These are phyloP conservation scores for Pichia kluyveri DNA, from an alignment of 805 yeast species.

Conservation along the genomic window DNA sequence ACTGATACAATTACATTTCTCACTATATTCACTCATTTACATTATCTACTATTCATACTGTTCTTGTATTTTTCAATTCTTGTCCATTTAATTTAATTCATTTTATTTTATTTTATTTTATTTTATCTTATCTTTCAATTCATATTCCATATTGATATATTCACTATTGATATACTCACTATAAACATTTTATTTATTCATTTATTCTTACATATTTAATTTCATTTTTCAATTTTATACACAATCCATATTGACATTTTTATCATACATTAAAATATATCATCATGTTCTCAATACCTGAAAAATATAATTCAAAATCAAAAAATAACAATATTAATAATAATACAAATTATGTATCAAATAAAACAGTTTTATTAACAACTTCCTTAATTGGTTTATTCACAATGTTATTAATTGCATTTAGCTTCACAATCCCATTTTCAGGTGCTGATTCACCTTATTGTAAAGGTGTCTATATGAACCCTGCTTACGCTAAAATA, in stretches of 20 bases:
- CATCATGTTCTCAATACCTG: too few species aligned
- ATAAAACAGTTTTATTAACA: background rate
- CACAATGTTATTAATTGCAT: constrained; percentile 18
- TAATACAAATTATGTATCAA: background rate
- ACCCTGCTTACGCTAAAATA: constrained; percentile 73
- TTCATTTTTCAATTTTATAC: background rate
- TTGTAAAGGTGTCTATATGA: constrained; percentile 71
- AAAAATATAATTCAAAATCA: background rate
- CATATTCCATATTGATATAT: too few species aligned
- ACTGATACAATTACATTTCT: too few species aligned
- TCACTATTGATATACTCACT: too few species aligned
- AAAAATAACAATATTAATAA: background rate
- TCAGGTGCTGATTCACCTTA: constrained; percentile 38
- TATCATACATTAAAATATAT: too few species aligned
- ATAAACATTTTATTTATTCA: background rate
- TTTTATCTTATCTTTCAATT: too few species aligned
- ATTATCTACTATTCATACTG: too few species aligned
- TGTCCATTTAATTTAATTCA: too few species aligned
- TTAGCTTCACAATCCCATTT: constrained; percentile 21
- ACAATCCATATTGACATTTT: too few species aligned
- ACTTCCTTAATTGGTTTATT: constrained; percentile 17
- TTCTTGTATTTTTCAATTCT: too few species aligned
- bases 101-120: too few species aligned
- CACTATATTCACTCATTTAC: too few species aligned
- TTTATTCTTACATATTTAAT: background rate